Base-by-base conservation (phyloP, 768 basidiomycete genomes). In the Leucocoprinus leucothites region DNA sequence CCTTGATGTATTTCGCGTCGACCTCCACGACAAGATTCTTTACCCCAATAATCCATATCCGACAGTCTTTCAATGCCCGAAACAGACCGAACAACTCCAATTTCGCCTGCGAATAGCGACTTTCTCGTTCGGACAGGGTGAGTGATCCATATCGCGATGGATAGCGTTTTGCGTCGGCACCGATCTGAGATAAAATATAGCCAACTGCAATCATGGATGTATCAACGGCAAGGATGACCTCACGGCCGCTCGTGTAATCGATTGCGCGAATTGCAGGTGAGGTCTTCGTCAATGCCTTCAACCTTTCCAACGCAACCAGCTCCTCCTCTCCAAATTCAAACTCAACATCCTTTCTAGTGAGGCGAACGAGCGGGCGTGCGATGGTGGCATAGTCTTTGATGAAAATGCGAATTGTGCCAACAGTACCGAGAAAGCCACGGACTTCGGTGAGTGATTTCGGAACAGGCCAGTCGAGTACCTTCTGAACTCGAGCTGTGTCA, bases 31-130 rank as follows among this genome's bases (percentile, higher is more conserved):
- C 46, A 2, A 67, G 58, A 14, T 63, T 60, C 2, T 48, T 43
- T 0, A 70, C 57, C 0, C 72, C 63, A 25, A 71, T 58, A 1
- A 71, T 50, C 36, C 61, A 67, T 0, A 70, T 41, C 0, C 60
- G 21, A 9, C 56, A 36, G 0, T 64, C 61, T 1, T 57, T 53
- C 1, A 73, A 62, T 0, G 61, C 61, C 0, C 57, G 50, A 44
- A 65, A 71, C 1, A 71, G 56, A 0, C 69, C 61, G 50, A 67
- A 71, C 0, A 75, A 58, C 53, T 75, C 72, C 2, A 71, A 18
- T 46, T 76, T 74, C 0, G 71, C 60, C 48, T 72, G 67, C 51
- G 57, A 73, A 52, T 49, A 74, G 36, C 16, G 7, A 4, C 51
- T 46, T 36, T 65, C 62, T 2, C 62, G 31, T 3, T 65, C 63